Base-by-base conservation (phyloP, 177 flowering plant genomes). In the Tripterygium wilfordii region DNA sequence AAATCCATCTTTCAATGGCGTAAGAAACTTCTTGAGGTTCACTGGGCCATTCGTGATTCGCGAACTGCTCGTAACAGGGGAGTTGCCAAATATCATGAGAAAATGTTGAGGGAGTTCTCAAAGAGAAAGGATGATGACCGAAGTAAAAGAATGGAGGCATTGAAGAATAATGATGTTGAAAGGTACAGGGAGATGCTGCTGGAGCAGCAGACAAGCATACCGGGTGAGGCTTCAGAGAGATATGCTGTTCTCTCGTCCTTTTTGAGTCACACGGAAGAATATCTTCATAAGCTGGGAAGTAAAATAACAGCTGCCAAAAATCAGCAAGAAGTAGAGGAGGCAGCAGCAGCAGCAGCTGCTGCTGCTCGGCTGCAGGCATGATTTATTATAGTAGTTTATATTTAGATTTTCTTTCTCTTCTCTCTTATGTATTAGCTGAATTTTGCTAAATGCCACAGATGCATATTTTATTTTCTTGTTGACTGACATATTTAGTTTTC, bases 21-120 rank as follows among this genome's bases (percentile, higher is more conserved):
- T 23, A 94, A 94, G 71, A 89, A 80, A 71, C 88, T 94, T 61
- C 87, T 90, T 51, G 99, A 94, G 74, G 75, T 87, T 54, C 99
- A 94, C 42, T 94, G 97, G 97, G 86, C 81, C 24, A 81, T 94
- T 16, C 95, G 99, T 49, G 97, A 94, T 83, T 97, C 99, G 49
- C 77, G 99, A 16, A 87, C 88, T 55, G 87, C 97, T 2, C 89
- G 99, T 3, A 94, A 94, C 50, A 78, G 96, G 57, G 99, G 97
- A 52, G 90, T 94, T 61, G 97, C 95, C n/a, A 94, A 94, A 58
- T 94, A 94, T 67, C 99, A 94, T 61, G 99, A 94, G 61, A 81
- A 79, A 64, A 89, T 85, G 92, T 51, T 89, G 72, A 76, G 88
- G 60, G 99, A 94, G 65, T 94, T 89, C 38, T 90, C 99, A 13